Evolutionary conservation across 352 stramenopile genomes (phyloP).

Genomic region (Achlya hypogyna): DNA sequence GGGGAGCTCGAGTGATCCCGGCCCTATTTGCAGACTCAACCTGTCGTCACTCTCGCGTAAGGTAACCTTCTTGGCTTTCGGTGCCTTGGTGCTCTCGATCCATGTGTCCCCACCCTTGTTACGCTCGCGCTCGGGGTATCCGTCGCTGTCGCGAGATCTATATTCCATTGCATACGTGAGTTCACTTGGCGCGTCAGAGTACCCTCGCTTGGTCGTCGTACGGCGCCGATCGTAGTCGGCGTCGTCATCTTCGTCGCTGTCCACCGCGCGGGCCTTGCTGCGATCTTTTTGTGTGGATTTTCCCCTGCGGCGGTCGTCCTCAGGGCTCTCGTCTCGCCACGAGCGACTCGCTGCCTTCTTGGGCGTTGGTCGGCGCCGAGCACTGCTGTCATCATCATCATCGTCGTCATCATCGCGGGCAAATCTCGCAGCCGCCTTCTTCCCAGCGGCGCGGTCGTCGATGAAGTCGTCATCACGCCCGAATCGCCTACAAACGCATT

Average conservation of each 20-base stretch:
- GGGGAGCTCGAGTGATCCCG: slow-evolving; percentile 42
- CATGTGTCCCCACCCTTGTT: slow-evolving; percentile 16
- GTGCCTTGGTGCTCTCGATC: slow-evolving; percentile 10
- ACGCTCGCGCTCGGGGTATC: background rate
- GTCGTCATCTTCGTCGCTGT: slow-evolving; percentile 36
- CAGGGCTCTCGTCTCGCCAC: slow-evolving; percentile 19
- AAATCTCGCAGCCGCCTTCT: slow-evolving; percentile 7
- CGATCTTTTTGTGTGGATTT: background rate
- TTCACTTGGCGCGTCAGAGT: slow-evolving; percentile 23
- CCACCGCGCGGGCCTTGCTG: slow-evolving; percentile 19
- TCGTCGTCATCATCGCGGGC: slow-evolving; percentile 30
- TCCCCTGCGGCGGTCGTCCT: slow-evolving; percentile 10
- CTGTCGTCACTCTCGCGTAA: background rate
- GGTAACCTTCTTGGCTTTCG: background rate
- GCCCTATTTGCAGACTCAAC: background rate
- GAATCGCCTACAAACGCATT: slow-evolving; percentile 38
- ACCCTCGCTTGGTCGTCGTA: background rate
- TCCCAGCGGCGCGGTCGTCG: slow-evolving; percentile 3
- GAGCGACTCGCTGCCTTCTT: slow-evolving; percentile 18
- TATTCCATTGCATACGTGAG: slow-evolving; percentile 28
- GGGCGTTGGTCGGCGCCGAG: slow-evolving; percentile 20
- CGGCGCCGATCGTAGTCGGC: slow-evolving; percentile 33
- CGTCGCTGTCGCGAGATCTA: slow-evolving; percentile 24
- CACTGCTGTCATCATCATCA: slow-evolving; percentile 37
- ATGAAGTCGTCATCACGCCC: slow-evolving; percentile 52